Evolutionary conservation across 805 yeast species (phyloP).

Genomic region (Wickerhamiella azymoides): DNA sequence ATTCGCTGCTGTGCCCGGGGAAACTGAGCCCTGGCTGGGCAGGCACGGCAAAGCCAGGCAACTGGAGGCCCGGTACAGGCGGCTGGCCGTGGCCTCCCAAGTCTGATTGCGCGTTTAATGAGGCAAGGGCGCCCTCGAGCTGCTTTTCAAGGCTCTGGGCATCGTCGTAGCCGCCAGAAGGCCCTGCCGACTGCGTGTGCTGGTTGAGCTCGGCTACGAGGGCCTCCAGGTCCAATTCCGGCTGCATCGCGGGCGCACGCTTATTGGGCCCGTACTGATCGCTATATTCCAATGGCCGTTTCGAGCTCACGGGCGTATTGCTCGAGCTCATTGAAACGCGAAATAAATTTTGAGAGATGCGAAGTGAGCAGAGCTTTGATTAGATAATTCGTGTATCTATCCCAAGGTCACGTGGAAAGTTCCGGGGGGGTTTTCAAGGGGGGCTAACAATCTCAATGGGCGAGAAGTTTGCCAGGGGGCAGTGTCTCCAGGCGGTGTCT

Average conservation of each 20-base stretch:
- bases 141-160: conserved; percentile 18
- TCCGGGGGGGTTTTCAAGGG: no score
- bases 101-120: conserved; percentile 10
- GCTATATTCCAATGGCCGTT: conserved; percentile 3
- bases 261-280: not conserved
- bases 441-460: no score
- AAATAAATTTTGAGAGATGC: not conserved
- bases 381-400: no score
- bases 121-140: conserved; percentile 20
- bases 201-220: conserved; percentile 19
- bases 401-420: no score
- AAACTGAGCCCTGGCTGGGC: not conserved
- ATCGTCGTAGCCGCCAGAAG: conserved; percentile 1
- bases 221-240: conserved; percentile 19
- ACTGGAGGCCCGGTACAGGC: not conserved
- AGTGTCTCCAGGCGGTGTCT: no score
- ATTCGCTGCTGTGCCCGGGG: conserved; percentile 5
- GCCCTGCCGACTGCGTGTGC: conserved; percentile 13
- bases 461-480: no score
- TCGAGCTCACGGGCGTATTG: not conserved
- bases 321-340: conserved; percentile 1
- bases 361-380: not conserved
- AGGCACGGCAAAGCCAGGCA: conserved; percentile 4
- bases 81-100: no score
- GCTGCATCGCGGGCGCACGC: conserved; percentile 1